Percentiles rank a stretch among this genome's conserved stretches.
phyloP scores from a whole-genome alignment of 371 early-diverging fungal genomes.

The Mucor piriformis region DNA sequence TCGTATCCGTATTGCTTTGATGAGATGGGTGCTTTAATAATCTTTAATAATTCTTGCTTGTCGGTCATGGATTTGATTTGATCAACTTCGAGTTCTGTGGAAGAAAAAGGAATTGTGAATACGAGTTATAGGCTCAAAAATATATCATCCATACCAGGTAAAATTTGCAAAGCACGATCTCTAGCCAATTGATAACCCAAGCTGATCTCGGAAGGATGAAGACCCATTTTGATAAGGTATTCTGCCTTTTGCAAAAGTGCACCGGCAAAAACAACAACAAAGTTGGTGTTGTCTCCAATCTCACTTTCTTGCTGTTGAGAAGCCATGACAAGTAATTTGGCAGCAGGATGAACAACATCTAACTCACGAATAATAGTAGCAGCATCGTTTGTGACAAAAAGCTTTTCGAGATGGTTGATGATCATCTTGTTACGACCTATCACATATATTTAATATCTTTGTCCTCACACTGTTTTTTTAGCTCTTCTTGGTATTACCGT shows the following conservation, averaged over 20 bases:
- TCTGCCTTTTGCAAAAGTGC: slow-evolving; percentile 95
- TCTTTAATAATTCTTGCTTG: slow-evolving; percentile 68
- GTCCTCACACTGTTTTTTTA: not conserved
- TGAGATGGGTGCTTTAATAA: slow-evolving; percentile 79
- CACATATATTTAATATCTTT: not conserved
- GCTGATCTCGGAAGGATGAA: slow-evolving; percentile 93
- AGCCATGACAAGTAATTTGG: slow-evolving; percentile 96
- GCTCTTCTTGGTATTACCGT: slow-evolving; percentile 65
- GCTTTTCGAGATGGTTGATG: slow-evolving; percentile 96
- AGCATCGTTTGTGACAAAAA: slow-evolving; percentile 99
- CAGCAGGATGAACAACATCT: slow-evolving; percentile 99
- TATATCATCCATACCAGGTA: slow-evolving; percentile 84
- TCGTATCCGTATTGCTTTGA: slow-evolving; percentile 96
- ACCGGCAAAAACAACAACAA: slow-evolving; percentile 92
- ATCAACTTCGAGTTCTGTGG: slow-evolving; percentile 69
- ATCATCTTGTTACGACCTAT: slow-evolving; percentile 99
- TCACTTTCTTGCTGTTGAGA: slow-evolving; percentile 99
- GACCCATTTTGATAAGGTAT: slow-evolving; percentile 89
- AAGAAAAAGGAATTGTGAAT: no score
- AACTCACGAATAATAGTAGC: slow-evolving; percentile 98
- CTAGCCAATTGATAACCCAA: slow-evolving; percentile 94
- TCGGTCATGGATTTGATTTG: slow-evolving; percentile 60
- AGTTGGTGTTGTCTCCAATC: slow-evolving; percentile 96
- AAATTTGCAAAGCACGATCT: slow-evolving; percentile 80
- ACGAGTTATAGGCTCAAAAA: no score